These are phyloP conservation scores for Chamaecrista fasciculata DNA, from an alignment of 306 rosid species.

Conservation along the genomic window DNA sequence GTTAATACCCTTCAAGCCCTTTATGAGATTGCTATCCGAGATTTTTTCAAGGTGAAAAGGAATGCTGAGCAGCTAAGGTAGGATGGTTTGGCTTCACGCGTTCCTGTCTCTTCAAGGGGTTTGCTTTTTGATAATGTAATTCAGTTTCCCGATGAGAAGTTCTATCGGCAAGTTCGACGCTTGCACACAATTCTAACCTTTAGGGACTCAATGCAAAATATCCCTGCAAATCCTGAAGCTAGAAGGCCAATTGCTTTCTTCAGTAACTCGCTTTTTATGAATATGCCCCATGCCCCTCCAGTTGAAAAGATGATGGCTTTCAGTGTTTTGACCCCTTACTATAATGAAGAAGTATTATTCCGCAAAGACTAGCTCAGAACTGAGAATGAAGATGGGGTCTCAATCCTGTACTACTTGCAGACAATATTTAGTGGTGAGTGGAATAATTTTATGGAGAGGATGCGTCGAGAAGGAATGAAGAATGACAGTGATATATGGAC, in stretches of 20 bases:
- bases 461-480: slow-evolving; percentile 78
- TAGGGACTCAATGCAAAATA: slow-evolving; percentile 82
- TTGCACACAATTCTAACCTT: slow-evolving; percentile 82
- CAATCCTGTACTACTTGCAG: slow-evolving; percentile 78
- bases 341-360: slow-evolving; percentile 72
- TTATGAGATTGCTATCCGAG: slow-evolving; percentile 78
- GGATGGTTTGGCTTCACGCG: slow-evolving; percentile 76
- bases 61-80: slow-evolving; percentile 55
- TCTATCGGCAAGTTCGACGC: slow-evolving; percentile 82
- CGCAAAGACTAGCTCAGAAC: slow-evolving; percentile 77
- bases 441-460: slow-evolving; percentile 91
- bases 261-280: slow-evolving; percentile 94
- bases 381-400: slow-evolving; percentile 93
- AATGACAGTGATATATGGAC: slow-evolving; percentile 76
- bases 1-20: slow-evolving; percentile 88
- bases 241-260: slow-evolving; percentile 92
- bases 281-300: slow-evolving; percentile 94
- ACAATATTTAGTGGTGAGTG: slow-evolving; percentile 89
- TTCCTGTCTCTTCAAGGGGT: slow-evolving; percentile 50
- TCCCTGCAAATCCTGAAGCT: slow-evolving; percentile 93
- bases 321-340: slow-evolving; percentile 93
- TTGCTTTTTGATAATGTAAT: slow-evolving; percentile 74
- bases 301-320: slow-evolving; percentile 99
- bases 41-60: slow-evolving; percentile 76
- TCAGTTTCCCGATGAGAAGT: slow-evolving; percentile 61